Base-by-base conservation (phyloP, 2,329 filamentous ascomycete genomes). In the Gliomastix tumulicola region DNA sequence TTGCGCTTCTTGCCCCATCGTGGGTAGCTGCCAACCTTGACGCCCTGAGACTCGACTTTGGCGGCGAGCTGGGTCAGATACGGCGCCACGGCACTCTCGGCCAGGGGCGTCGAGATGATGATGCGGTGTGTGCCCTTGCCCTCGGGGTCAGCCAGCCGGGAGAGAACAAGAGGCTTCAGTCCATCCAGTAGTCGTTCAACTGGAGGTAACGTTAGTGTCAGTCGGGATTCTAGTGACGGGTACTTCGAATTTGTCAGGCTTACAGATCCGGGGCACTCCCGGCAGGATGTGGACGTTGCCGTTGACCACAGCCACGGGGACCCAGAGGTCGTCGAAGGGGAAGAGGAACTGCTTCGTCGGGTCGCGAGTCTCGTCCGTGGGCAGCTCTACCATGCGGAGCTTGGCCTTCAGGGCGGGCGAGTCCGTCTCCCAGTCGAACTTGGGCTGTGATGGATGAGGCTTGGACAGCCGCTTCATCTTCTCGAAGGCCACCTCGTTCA, bases 21-120 rank as follows among this genome's bases (percentile, higher is more conserved):
- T 23, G 92, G 92, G 61, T 98, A 97, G 60, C 87, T 94, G 32
- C 92, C 92, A 13, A 97, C 88, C 65, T 97, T 97, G 51, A 97
- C 74, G 4, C 88, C 88, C 51, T 75, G 79, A 1, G 78, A 66
- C 55, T 79, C 82, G 17, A 89, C 84, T 56, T 77, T 77, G 20
- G 67, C 73, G 5, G 89, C 86, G 43, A 97, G 65, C 45, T 86
- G 74, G 2, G 88, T 90, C 51, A 98, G 67, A 55, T 86, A 96
- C 15, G 71, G 76, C 11, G 92, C 90, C 21, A 96, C 79, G 15
- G 74, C 75, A 59, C 88, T 96, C 69, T 98, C 92, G 1, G 84
- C 69, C 60, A 94, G 58, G 20, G 90, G 89, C 20, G 92, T 97
- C 34, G 85, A 88, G 55, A 97, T 84, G 47, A 95, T 59, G 30